phyloP scores from a whole-genome alignment of 2,329 filamentous ascomycete species.

The Ophiosphaerella herpotricha region DNA sequence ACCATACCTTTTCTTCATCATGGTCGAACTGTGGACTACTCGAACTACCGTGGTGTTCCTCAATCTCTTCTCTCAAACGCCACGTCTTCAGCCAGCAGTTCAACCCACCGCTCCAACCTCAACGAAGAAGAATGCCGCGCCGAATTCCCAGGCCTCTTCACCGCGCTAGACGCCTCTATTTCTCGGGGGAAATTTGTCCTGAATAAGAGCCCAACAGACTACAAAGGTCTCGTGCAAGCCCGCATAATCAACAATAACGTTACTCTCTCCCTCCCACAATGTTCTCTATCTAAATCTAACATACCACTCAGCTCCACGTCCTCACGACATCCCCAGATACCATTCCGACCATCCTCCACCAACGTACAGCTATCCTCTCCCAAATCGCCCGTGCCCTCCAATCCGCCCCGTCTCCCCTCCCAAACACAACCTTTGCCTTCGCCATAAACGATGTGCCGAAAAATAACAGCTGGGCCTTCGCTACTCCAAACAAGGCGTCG shows the following conservation, averaged over 20 bases:
- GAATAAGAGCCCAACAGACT: conserved; percentile 12
- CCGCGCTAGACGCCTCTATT: conserved; percentile 6
- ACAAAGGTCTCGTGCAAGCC: conserved; percentile 24
- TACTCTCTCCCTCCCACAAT: neutral
- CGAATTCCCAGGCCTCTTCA: conserved; percentile 8
- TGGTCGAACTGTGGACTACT: no score
- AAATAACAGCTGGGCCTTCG: conserved; percentile 23
- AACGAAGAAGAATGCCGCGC: conserved; percentile 15
- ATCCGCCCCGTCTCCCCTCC: conserved; percentile 12
- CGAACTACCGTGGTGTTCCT: no score
- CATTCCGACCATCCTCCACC: conserved; percentile 14
- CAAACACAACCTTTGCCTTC: conserved; percentile 22
- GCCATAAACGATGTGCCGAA: conserved; percentile 24
- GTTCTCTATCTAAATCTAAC: neutral
- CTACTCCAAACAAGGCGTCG: conserved; percentile 14
- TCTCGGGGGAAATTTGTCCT: conserved; percentile 12
- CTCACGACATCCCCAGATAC: conserved; percentile 14
- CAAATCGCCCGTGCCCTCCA: conserved; percentile 19
- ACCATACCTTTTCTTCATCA: no score
- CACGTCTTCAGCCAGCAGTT: neutral
- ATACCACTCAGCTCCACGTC: conserved; percentile 17
- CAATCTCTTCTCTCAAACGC: neutral
- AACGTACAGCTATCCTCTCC: conserved; percentile 25
- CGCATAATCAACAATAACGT: conserved; percentile 19
- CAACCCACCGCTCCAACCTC: conserved; percentile 4